These are phyloP conservation scores for Leccinum aurantiacum DNA, from an alignment of 768 basidiomycete species.

Conservation along the genomic window DNA sequence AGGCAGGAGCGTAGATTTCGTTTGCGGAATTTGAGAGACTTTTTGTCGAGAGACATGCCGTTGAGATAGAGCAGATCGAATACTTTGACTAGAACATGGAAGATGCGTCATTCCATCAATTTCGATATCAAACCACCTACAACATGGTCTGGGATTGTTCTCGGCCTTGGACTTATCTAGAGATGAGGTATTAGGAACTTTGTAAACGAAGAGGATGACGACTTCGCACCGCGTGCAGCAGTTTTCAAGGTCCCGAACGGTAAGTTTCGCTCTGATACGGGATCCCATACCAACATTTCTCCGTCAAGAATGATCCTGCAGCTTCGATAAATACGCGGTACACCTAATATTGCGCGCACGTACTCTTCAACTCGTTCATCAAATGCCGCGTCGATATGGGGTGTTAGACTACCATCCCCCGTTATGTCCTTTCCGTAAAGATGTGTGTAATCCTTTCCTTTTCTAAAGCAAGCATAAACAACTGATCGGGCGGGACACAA, in stretches of 20 bases:
- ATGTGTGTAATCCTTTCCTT: constrained; percentile 89
- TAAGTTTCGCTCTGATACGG: constrained; percentile 79
- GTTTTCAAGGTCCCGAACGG: constrained; percentile 95
- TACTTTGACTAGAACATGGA: constrained; percentile 75
- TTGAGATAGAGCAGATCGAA: constrained; percentile 94
- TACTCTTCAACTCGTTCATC: constrained; percentile 78
- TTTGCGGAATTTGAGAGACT: constrained; percentile 74
- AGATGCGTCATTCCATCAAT: not conserved
- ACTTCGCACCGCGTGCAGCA: constrained; percentile 72
- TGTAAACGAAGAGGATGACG: not conserved
- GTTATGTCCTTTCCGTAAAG: constrained; percentile 80
- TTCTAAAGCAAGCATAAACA: constrained; percentile 45
- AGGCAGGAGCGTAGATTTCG: constrained; percentile 70
- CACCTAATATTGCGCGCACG: constrained; percentile 26
- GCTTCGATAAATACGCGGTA: constrained; percentile 8
- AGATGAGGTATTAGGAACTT: not conserved
- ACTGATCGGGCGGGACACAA: not conserved
- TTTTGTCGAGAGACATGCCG: constrained; percentile 72
- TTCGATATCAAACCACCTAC: constrained; percentile 45
- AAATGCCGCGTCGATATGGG: constrained; percentile 76
- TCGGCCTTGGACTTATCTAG: constrained; percentile 71
- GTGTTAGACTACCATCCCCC: constrained; percentile 85
- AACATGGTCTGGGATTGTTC: constrained; percentile 83
- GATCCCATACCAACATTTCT: constrained; percentile 99
- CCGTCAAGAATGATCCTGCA: constrained; percentile 90